phyloP scores from a whole-genome alignment of 208 protist genomes.

The Naegleria lovaniensis region DNA sequence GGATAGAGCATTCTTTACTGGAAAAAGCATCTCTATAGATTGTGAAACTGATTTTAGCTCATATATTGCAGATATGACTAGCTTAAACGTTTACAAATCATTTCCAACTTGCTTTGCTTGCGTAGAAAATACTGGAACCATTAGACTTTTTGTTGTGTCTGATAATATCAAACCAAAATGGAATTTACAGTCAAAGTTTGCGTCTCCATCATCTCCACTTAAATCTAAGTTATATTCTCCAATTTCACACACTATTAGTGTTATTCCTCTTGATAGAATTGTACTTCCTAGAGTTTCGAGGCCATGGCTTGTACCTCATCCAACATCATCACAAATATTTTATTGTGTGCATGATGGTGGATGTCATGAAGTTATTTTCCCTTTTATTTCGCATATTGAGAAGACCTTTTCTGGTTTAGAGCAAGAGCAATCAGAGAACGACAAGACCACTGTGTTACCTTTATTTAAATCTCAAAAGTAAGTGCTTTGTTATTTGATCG shows the following conservation, averaged over 20 bases:
- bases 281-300: not conserved
- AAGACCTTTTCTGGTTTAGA: not conserved
- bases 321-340: not conserved
- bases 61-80: not conserved
- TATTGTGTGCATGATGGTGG: not conserved
- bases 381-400: not conserved
- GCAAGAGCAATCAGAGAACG: too few relatives aligned
- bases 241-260: too few relatives aligned
- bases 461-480: not conserved
- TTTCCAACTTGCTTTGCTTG: not conserved
- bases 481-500: not conserved
- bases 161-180: not conserved
- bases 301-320: not conserved
- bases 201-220: too few relatives aligned
- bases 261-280: too few relatives aligned
- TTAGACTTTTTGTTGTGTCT: not conserved
- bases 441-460: not conserved
- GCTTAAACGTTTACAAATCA: not conserved
- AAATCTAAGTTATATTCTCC: too few relatives aligned
- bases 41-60: not conserved
- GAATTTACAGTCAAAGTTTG: not conserved
- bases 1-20: not conserved
- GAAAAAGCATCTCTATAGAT: not conserved
- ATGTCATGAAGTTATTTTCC: not conserved
- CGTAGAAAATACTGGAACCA: not conserved